phyloP scores from a whole-genome alignment of 352 stramenopile genomes.

The Phytophthora litchii region DNA sequence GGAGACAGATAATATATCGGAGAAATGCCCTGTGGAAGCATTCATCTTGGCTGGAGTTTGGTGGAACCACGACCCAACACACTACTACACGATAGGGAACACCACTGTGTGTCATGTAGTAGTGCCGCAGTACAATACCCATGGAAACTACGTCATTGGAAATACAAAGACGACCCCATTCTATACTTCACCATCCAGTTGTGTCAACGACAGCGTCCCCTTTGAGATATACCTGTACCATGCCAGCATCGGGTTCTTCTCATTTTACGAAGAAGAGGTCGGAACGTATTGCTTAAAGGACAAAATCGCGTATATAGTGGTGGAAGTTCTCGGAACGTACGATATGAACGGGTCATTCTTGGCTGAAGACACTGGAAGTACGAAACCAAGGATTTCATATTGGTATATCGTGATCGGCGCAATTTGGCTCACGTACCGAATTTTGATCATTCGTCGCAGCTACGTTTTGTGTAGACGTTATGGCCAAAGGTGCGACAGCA shows the following conservation, averaged over 20 bases:
- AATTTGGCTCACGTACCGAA: conserved; percentile 4
- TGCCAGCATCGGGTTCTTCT: conserved; percentile 9
- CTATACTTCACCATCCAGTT: conserved; percentile 7
- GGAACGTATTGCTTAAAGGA: conserved; percentile 7
- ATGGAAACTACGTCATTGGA: conserved; percentile 19
- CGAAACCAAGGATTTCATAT: conserved; percentile 5
- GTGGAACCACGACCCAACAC: conserved; percentile 18
- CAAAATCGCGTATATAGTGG: background rate
- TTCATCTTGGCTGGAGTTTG: conserved; percentile 23
- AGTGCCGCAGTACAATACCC: conserved; percentile 25
- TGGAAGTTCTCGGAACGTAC: conserved; percentile 6
- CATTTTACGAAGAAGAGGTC: conserved; percentile 5
- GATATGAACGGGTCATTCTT: conserved; percentile 9
- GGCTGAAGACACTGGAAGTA: conserved; percentile 5
- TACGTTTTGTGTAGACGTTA: background rate
- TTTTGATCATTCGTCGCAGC: conserved; percentile 5
- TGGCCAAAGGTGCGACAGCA: conserved; percentile 1
- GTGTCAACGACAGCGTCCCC: conserved; percentile 3
- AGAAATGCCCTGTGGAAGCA: conserved; percentile 9
- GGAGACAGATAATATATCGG: conserved; percentile 3
- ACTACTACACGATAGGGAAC: conserved; percentile 13
- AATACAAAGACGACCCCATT: background rate
- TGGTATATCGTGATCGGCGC: conserved; percentile 7
- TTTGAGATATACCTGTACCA: conserved; percentile 12
- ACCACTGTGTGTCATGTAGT: conserved; percentile 20